Percentiles rank a stretch among this genome's conserved stretches.
Conservation (phyloP, 192 early-diverging fungal species). For the Coemansia sp. region DNA sequence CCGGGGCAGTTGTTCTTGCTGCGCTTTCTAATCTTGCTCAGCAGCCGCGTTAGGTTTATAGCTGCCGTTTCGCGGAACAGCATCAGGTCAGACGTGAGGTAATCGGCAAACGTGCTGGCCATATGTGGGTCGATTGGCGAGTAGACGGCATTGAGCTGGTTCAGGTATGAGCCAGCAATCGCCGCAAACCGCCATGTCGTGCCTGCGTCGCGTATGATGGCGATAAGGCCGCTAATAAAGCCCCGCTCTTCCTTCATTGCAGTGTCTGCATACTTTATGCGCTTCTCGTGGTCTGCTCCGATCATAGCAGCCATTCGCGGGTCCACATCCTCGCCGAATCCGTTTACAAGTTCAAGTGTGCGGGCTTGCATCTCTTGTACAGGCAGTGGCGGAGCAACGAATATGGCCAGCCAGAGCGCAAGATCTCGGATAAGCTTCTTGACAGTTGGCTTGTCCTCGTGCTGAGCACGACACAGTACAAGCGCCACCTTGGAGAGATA, state of each 20-base stretch:
- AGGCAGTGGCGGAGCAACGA: slow-evolving; percentile 32
- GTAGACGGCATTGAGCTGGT: slow-evolving; percentile 68
- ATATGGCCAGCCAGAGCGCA: slow-evolving; percentile 33
- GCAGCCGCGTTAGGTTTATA: slow-evolving; percentile 60
- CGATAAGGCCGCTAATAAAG: slow-evolving; percentile 58
- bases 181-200: slow-evolving; percentile 84
- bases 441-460: slow-evolving; percentile 55
- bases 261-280: slow-evolving; percentile 12
- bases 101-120: slow-evolving; percentile 60
- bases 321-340: background rate
- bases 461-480: slow-evolving; percentile 51
- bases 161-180: slow-evolving; percentile 81
- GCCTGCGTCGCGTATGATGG: slow-evolving; percentile 60
- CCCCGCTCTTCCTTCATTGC: slow-evolving; percentile 25
- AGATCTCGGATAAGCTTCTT: slow-evolving; percentile 47
- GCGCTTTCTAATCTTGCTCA: slow-evolving; percentile 75
- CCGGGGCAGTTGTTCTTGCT: slow-evolving; percentile 23
- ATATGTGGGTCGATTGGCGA: slow-evolving; percentile 60
- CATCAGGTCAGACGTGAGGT: slow-evolving; percentile 72
- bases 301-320: slow-evolving; percentile 7
- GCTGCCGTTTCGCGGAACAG: slow-evolving; percentile 71
- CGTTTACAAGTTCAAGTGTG: slow-evolving; percentile 8
- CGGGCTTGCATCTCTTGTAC: background rate
- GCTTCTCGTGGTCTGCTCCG: slow-evolving; percentile 1
- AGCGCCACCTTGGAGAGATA: slow-evolving; percentile 41